Conservation (phyloP, 306 rosid species). For the Rosa lucieae region DNA sequence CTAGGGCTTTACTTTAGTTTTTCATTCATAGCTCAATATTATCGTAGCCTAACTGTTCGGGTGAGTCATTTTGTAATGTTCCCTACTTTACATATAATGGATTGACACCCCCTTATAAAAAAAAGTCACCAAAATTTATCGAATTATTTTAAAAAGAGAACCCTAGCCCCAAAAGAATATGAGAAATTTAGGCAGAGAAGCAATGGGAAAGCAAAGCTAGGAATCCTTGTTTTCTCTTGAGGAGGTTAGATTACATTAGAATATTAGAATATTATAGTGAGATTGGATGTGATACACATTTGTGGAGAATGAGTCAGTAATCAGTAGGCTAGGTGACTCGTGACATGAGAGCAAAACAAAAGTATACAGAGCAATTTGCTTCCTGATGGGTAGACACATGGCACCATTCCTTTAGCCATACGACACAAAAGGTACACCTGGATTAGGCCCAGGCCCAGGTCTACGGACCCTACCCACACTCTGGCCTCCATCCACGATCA, state of each 20-base stretch:
- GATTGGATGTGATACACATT: slow-evolving; percentile 26
- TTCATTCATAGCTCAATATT: too few relatives aligned
- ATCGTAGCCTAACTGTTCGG: too few relatives aligned
- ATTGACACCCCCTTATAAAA: too few relatives aligned
- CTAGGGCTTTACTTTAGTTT: too few relatives aligned
- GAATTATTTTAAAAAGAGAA: too few relatives aligned
- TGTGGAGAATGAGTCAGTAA: slow-evolving; percentile 66
- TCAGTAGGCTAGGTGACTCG: slow-evolving; percentile 25
- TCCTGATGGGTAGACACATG: slow-evolving; percentile 41
- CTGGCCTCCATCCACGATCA: slow-evolving; percentile 8
- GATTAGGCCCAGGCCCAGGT: slow-evolving; percentile 7
- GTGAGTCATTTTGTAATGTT: too few relatives aligned
- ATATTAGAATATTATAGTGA: background rate
- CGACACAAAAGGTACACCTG: slow-evolving; percentile 29
- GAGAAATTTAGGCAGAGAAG: slow-evolving; percentile 10
- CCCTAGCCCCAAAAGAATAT: too few relatives aligned
- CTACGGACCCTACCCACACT: slow-evolving; percentile 18
- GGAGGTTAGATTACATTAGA: slow-evolving; percentile 6
- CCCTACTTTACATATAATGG: too few relatives aligned
- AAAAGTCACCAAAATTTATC: background rate
- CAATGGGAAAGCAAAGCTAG: slow-evolving; percentile 13
- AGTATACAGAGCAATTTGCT: slow-evolving; percentile 46
- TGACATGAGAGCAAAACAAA: slow-evolving; percentile 44
- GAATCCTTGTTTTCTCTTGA: slow-evolving; percentile 13
- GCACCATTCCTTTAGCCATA: slow-evolving; percentile 28